phyloP scores from a whole-genome alignment of 2,329 filamentous ascomycete species.

The Akanthomyces lecanii region DNA sequence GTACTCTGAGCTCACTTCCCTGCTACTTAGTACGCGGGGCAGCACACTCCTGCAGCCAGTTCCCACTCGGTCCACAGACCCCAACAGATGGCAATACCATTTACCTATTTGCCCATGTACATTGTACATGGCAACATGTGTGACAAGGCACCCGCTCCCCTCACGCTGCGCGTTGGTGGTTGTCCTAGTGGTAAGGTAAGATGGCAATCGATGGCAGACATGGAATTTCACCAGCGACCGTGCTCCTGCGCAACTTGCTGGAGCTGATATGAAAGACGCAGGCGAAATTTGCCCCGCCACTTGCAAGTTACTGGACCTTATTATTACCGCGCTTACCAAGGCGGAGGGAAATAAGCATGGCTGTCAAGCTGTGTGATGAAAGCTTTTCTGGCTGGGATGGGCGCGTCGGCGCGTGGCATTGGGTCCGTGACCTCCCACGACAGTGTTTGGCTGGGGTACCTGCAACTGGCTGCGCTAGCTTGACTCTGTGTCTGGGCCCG shows the following conservation, averaged over 20 bases:
- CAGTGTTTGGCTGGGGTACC: neutral
- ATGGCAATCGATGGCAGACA: neutral
- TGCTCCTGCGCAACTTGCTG: neutral
- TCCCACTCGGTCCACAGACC: neutral
- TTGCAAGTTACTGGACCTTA: too few species aligned
- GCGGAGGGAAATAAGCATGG: neutral
- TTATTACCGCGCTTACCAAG: neutral
- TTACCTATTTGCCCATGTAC: too few species aligned
- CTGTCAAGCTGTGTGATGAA: neutral
- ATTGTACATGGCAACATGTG: too few species aligned
- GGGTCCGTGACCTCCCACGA: neutral
- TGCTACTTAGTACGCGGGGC: neutral
- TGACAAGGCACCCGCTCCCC: neutral
- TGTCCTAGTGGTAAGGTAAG: neutral
- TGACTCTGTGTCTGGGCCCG: neutral
- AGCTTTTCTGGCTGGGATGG: neutral
- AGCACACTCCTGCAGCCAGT: neutral
- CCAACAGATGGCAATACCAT: neutral
- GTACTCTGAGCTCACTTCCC: too few species aligned
- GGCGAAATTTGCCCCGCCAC: neutral
- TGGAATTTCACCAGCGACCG: too few species aligned
- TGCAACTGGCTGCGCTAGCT: neutral
- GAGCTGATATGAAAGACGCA: neutral
- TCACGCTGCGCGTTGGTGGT: neutral
- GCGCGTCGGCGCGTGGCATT: neutral